Base-by-base conservation (phyloP, 2,329 filamentous ascomycete genomes). In the Fusarium caatingaense region DNA sequence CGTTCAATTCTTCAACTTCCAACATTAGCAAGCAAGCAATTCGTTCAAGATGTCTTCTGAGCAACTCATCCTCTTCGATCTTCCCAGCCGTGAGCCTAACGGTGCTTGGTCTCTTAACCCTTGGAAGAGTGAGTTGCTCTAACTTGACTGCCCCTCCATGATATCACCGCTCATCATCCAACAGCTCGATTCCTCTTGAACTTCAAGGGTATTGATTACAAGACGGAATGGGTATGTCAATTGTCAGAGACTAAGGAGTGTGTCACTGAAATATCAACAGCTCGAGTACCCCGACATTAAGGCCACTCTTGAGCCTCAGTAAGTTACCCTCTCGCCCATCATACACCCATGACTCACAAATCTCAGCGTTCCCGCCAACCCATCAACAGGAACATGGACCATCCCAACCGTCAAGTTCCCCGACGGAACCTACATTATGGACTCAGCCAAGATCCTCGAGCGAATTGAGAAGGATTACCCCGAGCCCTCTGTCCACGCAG, bases 221-320 rank as follows among this genome's bases (percentile, higher is more conserved):
- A 85, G 75, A 93, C 90, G 0, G 82, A 89, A 83, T 93, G 89
- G 89, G 79, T 83, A 71, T 68, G 44, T 6, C 10, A 16, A 12
- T 15, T 5, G 12, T 34, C 12, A 44, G 1, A 18, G 2, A 6
- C 3, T 3, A 15, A 10, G 16, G 28, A 4, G 6, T 3, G 2
- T 11, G 6, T 12, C 60, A 3, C 47, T 73, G 9, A 66, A 15
- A 6, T 44, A 30, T 25, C 7, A 2, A 8, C 8, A 85, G 82
- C 55, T 89, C 18, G 89, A 92, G 74, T 92, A 91, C 69, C 90
- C 90, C 1, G 86, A 92, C 37, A 83, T 93, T 64, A 85, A 82
- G 60, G 78, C 86, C 3, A 85, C 78, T 4, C 80, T 92, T 51
- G 81, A 87, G 71, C 80, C 83, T 28, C 82, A 88, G 87, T 89